Percentiles rank a stretch among this genome's conserved stretches.
Conservation (phyloP, 345 rosid genomes). For the Clausena lansium region DNA sequence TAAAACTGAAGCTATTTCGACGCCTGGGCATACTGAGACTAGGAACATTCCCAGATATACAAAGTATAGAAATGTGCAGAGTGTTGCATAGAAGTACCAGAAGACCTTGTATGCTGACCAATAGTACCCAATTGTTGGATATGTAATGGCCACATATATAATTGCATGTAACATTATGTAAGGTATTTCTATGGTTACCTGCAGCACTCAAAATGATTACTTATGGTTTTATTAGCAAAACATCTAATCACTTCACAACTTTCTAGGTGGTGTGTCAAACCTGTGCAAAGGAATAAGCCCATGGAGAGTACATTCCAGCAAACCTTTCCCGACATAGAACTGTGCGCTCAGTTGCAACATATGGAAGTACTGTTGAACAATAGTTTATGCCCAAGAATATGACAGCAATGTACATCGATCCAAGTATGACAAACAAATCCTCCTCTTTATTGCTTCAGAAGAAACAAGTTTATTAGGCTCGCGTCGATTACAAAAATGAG, state of each 20-base stretch:
- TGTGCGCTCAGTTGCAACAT: constrained; percentile 13
- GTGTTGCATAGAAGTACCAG: constrained; percentile 23
- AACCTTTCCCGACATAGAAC: constrained; percentile 16
- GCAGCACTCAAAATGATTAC: neutral
- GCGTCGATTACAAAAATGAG: neutral
- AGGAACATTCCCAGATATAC: constrained; percentile 30
- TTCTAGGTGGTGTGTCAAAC: neutral
- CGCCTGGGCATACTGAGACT: constrained; percentile 18
- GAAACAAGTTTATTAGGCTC: neutral
- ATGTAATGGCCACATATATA: neutral
- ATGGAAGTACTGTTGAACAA: neutral
- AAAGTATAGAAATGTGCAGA: constrained; percentile 26
- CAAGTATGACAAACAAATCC: constrained; percentile 11
- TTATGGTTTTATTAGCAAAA: neutral
- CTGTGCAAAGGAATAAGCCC: constrained; percentile 22
- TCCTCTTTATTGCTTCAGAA: constrained; percentile 10
- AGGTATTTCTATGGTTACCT: constrained; percentile 27
- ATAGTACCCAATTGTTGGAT: constrained; percentile 5
- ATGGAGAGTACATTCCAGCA: constrained; percentile 18
- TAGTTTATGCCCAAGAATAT: constrained; percentile 3
- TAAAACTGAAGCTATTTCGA: constrained; percentile 8
- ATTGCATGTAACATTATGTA: constrained; percentile 14
- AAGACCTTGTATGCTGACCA: constrained; percentile 23
- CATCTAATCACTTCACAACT: neutral
- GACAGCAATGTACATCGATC: constrained; percentile 3